Conservation (phyloP, 2,329 filamentous ascomycete species). For the Raffaelea ambrosiae region DNA sequence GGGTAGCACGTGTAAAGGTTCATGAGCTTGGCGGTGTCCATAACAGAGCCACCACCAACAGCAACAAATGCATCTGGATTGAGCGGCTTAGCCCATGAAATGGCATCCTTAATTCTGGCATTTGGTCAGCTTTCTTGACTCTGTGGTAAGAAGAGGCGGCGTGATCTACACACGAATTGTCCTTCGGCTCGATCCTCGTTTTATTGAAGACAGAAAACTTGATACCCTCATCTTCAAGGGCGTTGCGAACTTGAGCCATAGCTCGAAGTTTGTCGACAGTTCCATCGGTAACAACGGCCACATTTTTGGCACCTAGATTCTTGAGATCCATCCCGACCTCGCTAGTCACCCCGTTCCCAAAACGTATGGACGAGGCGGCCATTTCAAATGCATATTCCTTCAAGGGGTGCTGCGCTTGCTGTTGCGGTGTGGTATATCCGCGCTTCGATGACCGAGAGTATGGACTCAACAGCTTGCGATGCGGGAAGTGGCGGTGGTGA, state of each 20-base stretch:
- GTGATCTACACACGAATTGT: constrained; percentile 56
- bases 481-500: no score
- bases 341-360: constrained; percentile 85
- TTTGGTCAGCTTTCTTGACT: neutral
- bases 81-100: constrained; percentile 74
- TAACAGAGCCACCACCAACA: constrained; percentile 87
- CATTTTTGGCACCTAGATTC: constrained; percentile 79
- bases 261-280: constrained; percentile 77
- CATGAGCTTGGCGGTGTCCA: constrained; percentile 98
- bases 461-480: constrained; percentile 43
- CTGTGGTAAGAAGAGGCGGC: neutral
- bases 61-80: constrained; percentile 83
- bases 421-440: constrained; percentile 66
- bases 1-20: constrained; percentile 90
- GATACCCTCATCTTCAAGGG: constrained; percentile 68
- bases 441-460: constrained; percentile 32
- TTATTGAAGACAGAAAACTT: constrained; percentile 73
- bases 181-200: constrained; percentile 84
- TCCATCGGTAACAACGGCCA: constrained; percentile 84
- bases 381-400: constrained; percentile 99
- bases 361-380: constrained; percentile 90
- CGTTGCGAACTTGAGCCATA: constrained; percentile 83
- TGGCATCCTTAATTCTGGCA: constrained; percentile 73
- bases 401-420: constrained; percentile 48
- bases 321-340: constrained; percentile 97